phyloP scores from a whole-genome alignment of 345 rosid species.

The Gossypium mustelinum region DNA sequence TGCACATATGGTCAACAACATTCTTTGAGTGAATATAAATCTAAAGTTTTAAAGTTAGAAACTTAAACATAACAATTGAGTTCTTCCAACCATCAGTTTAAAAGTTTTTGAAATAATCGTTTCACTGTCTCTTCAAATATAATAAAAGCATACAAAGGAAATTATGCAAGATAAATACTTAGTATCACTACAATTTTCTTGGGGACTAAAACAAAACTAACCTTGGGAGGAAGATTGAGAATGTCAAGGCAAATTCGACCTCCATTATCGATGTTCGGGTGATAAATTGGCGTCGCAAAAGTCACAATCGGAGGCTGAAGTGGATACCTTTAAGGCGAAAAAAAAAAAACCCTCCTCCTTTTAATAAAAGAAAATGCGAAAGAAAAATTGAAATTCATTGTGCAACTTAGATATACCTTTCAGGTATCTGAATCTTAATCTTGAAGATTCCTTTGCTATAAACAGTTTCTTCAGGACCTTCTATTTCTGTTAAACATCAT shows the following conservation, averaged over 20 bases:
- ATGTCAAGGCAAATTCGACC: constrained; percentile 93
- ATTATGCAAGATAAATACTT: no score
- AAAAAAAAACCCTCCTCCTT: background rate
- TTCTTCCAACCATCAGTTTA: background rate
- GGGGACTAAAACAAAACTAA: constrained; percentile 19
- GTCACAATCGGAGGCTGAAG: constrained; percentile 86
- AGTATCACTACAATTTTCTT: no score
- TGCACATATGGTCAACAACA: background rate
- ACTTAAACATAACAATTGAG: background rate
- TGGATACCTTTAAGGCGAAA: constrained; percentile 46
- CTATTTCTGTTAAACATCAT: constrained; percentile 38
- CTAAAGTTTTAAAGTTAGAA: no score
- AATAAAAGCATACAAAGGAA: no score
- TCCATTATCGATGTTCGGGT: constrained; percentile 74
- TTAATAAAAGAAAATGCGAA: background rate
- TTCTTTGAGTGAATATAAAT: no score
- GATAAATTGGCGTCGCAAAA: constrained; percentile 71
- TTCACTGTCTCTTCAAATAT: no score
- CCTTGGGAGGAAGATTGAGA: constrained; percentile 90
- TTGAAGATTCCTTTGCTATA: constrained; percentile 65
- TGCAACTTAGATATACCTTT: constrained; percentile 36
- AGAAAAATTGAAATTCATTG: background rate
- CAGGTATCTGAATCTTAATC: constrained; percentile 71
- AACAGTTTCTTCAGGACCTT: constrained; percentile 74
- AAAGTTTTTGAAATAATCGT: no score